Conservation (phyloP, 345 rosid species). For the Kandelia obovata region DNA sequence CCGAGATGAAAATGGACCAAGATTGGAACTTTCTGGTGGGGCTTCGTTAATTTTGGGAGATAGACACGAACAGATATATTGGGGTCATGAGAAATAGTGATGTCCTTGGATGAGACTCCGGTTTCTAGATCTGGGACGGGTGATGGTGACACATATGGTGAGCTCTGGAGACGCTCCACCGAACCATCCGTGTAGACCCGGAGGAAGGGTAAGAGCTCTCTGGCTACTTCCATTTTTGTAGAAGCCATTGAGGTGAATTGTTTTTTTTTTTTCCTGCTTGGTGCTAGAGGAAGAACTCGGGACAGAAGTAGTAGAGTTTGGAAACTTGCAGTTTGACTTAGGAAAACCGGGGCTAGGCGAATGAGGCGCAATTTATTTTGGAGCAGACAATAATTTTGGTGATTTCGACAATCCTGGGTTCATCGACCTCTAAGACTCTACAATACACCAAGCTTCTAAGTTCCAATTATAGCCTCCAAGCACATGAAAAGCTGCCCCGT, state of each 20-base stretch:
- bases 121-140: constrained; percentile 25
- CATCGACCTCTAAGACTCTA: no score
- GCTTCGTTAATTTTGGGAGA: constrained; percentile 28
- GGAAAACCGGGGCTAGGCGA: no score
- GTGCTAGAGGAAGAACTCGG: background rate
- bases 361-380: no score
- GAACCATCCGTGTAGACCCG: constrained; percentile 39
- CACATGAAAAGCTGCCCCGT: no score
- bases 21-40: constrained; percentile 29
- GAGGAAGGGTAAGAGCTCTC: constrained; percentile 22
- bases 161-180: constrained; percentile 21
- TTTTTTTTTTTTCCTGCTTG: background rate
- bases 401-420: no score
- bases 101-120: constrained; percentile 37
- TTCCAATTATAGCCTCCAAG: no score
- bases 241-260: constrained; percentile 3
- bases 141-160: constrained; percentile 24
- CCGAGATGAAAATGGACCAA: constrained; percentile 49
- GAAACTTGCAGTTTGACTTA: no score
- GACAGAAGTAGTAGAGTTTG: no score
- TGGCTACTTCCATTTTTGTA: constrained; percentile 15
- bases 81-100: constrained; percentile 23
- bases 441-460: no score
- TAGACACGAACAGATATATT: constrained; percentile 32
- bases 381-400: no score